Conservation (phyloP, 2,329 filamentous ascomycete genomes). For the Sclerotinia borealis region DNA sequence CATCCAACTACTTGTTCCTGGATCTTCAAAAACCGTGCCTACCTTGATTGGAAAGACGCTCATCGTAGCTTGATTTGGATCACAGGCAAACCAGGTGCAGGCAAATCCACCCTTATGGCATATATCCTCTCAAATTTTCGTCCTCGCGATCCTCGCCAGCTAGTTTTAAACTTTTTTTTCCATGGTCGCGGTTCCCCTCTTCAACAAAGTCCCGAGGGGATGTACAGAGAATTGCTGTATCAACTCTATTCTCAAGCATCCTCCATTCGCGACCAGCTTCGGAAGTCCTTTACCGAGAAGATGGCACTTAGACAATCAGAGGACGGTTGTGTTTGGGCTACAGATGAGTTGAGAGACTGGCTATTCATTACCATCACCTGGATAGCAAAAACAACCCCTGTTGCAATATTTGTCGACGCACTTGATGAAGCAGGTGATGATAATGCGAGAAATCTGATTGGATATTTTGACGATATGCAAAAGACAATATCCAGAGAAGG, state of each 20-base stretch:
- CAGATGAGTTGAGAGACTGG: conserved; percentile 7
- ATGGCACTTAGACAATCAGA: neutral
- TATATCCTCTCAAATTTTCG: conserved; percentile 28
- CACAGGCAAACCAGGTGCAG: conserved; percentile 37
- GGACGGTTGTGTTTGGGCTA: conserved; percentile 9
- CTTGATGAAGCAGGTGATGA: conserved; percentile 15
- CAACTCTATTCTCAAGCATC: conserved; percentile 15
- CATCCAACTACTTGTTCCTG: conserved; percentile 32
- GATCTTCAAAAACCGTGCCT: conserved; percentile 28
- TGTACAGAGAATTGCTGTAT: conserved; percentile 35
- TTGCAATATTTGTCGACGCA: conserved; percentile 16
- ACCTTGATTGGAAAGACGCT: conserved; percentile 21
- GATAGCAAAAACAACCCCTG: neutral
- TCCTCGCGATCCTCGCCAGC: neutral
- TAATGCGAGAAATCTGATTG: conserved; percentile 3
- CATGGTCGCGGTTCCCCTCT: conserved; percentile 31
- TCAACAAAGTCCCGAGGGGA: conserved; percentile 32
- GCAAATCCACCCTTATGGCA: conserved; percentile 37
- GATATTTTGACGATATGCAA: conserved; percentile 8
- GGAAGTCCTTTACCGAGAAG: neutral
- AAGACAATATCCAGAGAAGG: neutral
- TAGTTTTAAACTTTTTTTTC: conserved; percentile 33
- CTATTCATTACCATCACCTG: neutral
- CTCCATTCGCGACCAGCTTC: neutral
- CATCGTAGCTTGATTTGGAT: conserved; percentile 34